Conservation (phyloP, 2,329 filamentous ascomycete genomes). For the Ophiostoma novo-ulmi region DNA sequence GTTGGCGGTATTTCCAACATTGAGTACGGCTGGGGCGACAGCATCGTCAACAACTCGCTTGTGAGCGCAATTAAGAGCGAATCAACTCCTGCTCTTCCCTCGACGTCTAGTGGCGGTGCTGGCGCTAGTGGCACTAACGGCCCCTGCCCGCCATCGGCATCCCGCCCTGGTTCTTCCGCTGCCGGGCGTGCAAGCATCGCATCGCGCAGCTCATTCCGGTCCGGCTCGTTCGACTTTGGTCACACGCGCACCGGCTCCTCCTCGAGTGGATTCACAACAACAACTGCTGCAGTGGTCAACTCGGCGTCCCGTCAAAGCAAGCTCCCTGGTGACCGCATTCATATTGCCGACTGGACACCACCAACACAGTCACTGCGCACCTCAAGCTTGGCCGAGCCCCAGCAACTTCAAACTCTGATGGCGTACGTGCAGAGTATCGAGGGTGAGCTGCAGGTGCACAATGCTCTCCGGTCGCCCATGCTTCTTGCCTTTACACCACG, state of each 20-base stretch:
- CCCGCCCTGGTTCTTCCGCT: slow-evolving; percentile 50
- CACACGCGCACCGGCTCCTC: slow-evolving; percentile 46
- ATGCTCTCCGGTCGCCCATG: slow-evolving; percentile 82
- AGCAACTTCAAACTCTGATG: slow-evolving; percentile 70
- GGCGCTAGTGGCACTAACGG: slow-evolving; percentile 26
- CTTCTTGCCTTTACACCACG: slow-evolving; percentile 82
- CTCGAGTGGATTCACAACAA: slow-evolving; percentile 39
- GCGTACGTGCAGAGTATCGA: slow-evolving; percentile 82
- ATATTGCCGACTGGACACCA: slow-evolving; percentile 82
- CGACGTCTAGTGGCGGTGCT: not conserved
- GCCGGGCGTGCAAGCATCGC: slow-evolving; percentile 25
- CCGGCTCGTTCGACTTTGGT: slow-evolving; percentile 59
- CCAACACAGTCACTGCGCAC: slow-evolving; percentile 87
- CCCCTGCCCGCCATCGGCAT: slow-evolving; percentile 29
- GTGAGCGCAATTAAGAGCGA: slow-evolving; percentile 52
- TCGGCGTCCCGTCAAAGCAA: slow-evolving; percentile 37
- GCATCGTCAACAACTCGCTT: slow-evolving; percentile 62
- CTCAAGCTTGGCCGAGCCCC: slow-evolving; percentile 68
- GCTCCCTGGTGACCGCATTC: slow-evolving; percentile 76
- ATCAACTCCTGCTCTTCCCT: slow-evolving; percentile 29
- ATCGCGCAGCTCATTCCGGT: slow-evolving; percentile 44
- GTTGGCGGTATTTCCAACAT: slow-evolving; percentile 93
- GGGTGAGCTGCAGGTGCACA: slow-evolving; percentile 78
- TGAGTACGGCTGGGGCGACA: slow-evolving; percentile 93
- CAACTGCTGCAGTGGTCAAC: not conserved